A percentile compares a stretch with the other conserved stretches of the same genome.
These are phyloP conservation scores for Chionographis japonica DNA, from an alignment of 106 monocot species.

Conservation along the genomic window DNA sequence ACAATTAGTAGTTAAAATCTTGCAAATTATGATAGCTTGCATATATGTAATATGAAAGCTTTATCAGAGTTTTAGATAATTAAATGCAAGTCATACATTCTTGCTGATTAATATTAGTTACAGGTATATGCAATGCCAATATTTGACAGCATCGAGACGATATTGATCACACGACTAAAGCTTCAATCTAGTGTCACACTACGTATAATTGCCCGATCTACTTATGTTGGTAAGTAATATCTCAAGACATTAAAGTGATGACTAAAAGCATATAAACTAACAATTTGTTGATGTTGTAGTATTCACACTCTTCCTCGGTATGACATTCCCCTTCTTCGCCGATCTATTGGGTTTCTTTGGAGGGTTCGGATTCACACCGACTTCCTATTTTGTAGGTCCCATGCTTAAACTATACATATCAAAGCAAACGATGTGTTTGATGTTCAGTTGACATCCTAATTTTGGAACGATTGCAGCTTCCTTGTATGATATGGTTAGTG, in stretches of 20 bases:
- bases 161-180: slow-evolving; percentile 8
- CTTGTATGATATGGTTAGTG: slow-evolving; percentile 35
- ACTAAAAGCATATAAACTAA: not conserved
- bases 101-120: not conserved
- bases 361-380: slow-evolving; percentile 36
- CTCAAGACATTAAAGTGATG: not conserved
- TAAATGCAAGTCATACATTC: no score
- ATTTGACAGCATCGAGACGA: slow-evolving; percentile 22
- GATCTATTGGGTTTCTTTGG: slow-evolving; percentile 31
- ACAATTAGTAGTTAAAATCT: no score
- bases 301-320: slow-evolving; percentile 17
- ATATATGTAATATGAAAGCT: no score
- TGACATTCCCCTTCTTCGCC: slow-evolving; percentile 27
- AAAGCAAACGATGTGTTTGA: no score
- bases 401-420: not conserved
- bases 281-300: slow-evolving; percentile 5
- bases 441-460: not conserved
- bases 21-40: no score
- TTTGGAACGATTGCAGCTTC: slow-evolving; percentile 15
- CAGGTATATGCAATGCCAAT: slow-evolving; percentile 38
- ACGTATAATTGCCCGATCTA: slow-evolving; percentile 21
- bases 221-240: slow-evolving; percentile 24
- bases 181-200: slow-evolving; percentile 1
- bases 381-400: slow-evolving; percentile 29
- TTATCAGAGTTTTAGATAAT: no score